A percentile compares a stretch with the other conserved stretches of the same genome.
Conservation (phyloP, 805 yeast genomes). For the Pichia ethanolica region DNA sequence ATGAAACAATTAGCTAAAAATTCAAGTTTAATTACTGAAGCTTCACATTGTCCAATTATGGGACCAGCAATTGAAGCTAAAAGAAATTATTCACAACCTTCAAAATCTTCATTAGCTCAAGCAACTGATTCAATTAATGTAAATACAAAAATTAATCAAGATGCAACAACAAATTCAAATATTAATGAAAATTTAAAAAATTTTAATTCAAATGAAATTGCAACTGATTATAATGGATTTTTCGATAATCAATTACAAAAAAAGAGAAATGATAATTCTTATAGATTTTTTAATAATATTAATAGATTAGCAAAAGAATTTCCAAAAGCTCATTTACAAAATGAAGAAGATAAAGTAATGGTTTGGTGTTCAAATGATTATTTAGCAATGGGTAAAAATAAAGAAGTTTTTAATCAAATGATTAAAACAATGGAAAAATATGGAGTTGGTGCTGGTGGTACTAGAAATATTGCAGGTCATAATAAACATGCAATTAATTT, state of each 20-base stretch:
- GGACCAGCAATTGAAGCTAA: constrained; percentile 56
- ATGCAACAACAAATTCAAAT: constrained; percentile 28
- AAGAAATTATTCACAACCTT: constrained; percentile 40
- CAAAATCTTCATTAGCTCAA: constrained; percentile 38
- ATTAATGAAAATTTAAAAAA: neutral
- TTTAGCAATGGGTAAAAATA: constrained; percentile 87
- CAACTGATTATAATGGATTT: constrained; percentile 67
- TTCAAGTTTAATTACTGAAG: constrained; percentile 45
- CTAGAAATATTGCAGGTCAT: constrained; percentile 98
- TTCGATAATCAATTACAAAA: constrained; percentile 58
- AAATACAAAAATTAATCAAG: constrained; percentile 17
- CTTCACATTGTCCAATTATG: constrained; percentile 84
- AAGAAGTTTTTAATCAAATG: constrained; percentile 67
- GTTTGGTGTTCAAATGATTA: constrained; percentile 99
- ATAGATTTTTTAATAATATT: constrained; percentile 94
- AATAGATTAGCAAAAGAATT: constrained; percentile 91
- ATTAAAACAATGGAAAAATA: constrained; percentile 73
- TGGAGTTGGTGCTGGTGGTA: constrained; percentile 99
- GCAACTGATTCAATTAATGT: constrained; percentile 33
- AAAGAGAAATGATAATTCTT: constrained; percentile 84
- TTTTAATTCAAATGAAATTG: constrained; percentile 38
- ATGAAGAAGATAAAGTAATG: constrained; percentile 76
- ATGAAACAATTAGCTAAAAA: constrained; percentile 47
- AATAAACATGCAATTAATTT: constrained; percentile 80
- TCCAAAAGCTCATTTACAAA: constrained; percentile 82